Base-by-base conservation (phyloP, 805 yeast genomes). In the Zygoascus ofunaensis region DNA sequence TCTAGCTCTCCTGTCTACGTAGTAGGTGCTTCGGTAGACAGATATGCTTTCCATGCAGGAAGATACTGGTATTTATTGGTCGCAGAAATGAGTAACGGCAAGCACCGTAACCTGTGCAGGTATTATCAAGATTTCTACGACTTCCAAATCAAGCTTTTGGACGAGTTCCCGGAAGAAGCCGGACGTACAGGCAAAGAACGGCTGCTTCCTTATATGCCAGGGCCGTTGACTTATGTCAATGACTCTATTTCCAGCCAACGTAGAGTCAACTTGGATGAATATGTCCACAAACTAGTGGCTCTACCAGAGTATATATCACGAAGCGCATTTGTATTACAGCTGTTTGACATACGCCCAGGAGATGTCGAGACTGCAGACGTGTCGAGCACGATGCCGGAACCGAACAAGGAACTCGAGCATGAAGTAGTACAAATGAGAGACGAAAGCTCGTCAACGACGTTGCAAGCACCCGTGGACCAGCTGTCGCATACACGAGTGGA, bases 91-190 rank as follows among this genome's bases (percentile, higher is more conserved):
- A 72, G 80, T 15, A 77, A 80, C 58, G 92, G 90, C n/a, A 71
- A 72, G 42, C 61, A 64, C 18, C 72, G 96, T 46, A 76, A 78
- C 48, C 68, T 92, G 50, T 87, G 92, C 62, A 73, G 98, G 48
- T 89, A 75, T 64, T 92, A 92, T 64, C 96, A 90, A 61, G 98
- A 92, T 65, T 92, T 92, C 60, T 92, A 89, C 62, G 95, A 92
- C 60, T 76, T 89, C 59, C 98, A 92, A 61, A 87, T 87, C 42
- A 77, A 73, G 49, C 68, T 92, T 41, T 69, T 90, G 41, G 92
- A 83, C 55, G 71, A 79, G 22, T 92, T 84, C 70, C 97, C 97
- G 5, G 78, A 74, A 48, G 98, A 90, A 63, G 95, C 97, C 5
- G 97, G 97, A 12, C 79, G 86, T 53, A 81, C 79, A 44, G 83